Evolutionary conservation across 371 early-diverging fungal species (phyloP), one percentile per base, ranked within the genome.

Genomic region (Syncephalastrum sp.): DNA sequence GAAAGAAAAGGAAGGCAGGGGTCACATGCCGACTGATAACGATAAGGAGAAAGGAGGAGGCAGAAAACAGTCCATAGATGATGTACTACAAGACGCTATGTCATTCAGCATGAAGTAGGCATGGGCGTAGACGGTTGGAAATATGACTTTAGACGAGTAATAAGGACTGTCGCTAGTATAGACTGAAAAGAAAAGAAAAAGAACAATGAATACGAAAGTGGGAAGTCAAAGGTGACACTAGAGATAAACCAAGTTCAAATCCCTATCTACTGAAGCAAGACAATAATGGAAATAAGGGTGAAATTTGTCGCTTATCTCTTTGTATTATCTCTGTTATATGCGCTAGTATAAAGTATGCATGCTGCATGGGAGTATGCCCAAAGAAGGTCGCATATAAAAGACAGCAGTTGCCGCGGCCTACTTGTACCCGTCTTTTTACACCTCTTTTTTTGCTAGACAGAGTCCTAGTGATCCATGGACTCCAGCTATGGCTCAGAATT

Each of bases 401-500:
- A 3, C 10, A 33, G 10, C 1, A 10, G 5, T 8, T 33, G 38
- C 42, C 17, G 14, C 44, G 29, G 47, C 57, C 29, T 38, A 24
- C 33, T 15, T 57, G 16, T 47, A 41, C 51, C 15, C 33, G 23
- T 27, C 14, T 51, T 19, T 43, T 48, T 44, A 59, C n/a, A 51
- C 59, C 43, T 58, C 52, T 25, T 60, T 55, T 50, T 29, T 44
- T 43, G 21, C 55, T 27, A 50, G 43, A 42, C 24, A 47, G 21
- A 21, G 19, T 47, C 44, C 50, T 50, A 21, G 38, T 17, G 38
- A 21, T 38, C 42, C n/a, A 43, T 42, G 25, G 46, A 42, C 24
- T 16, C 53, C 56, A 23, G 47, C 46, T 38, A 59, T 15, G 43
- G 60, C 16, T 53, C 73, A 16, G 64, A 63, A 12, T 77, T 68